Evolutionary conservation across 768 basidiomycete genomes (phyloP).

Genomic region (Boletus reticuloceps): DNA sequence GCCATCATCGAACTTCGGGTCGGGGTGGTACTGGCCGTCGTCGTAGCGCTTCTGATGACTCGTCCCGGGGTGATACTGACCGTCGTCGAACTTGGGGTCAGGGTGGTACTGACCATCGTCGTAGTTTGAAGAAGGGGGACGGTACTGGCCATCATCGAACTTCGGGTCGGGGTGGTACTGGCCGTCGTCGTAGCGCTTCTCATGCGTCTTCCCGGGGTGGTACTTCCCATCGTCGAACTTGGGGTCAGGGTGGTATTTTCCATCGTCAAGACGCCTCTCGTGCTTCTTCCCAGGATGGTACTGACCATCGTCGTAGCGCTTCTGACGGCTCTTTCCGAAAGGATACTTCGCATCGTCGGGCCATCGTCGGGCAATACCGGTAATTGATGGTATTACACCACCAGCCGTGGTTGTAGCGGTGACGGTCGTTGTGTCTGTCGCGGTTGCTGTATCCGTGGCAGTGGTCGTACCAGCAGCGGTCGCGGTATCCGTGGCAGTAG

Average conservation of each 20-base stretch:
- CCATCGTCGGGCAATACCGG: neutral
- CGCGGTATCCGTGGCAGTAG: neutral
- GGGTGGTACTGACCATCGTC: slow-evolving; percentile 9
- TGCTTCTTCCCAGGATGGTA: slow-evolving; percentile 1
- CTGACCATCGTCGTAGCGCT: slow-evolving; percentile 13
- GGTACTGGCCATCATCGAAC: neutral
- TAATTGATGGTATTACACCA: neutral
- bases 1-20: neutral
- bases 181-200: neutral
- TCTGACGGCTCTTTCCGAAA: neutral
- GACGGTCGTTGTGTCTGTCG: neutral
- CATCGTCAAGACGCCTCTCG: slow-evolving; percentile 8
- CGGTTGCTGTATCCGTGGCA: neutral
- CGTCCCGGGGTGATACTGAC: neutral
- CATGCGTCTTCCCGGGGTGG: neutral
- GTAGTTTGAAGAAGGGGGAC: neutral
- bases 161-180: neutral
- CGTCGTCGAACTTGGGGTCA: neutral
- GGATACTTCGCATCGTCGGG: too few species aligned
- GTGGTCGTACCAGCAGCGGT: neutral
- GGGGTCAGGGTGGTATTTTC: neutral
- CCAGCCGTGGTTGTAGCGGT: neutral
- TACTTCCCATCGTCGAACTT: neutral
- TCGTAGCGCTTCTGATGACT: neutral
- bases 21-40: neutral